Percentiles rank a stretch among this genome's conserved stretches.
Evolutionary conservation across 176 grass and related monocot genomes (phyloP).

Genomic region (Eremochloa ophiuroides): DNA sequence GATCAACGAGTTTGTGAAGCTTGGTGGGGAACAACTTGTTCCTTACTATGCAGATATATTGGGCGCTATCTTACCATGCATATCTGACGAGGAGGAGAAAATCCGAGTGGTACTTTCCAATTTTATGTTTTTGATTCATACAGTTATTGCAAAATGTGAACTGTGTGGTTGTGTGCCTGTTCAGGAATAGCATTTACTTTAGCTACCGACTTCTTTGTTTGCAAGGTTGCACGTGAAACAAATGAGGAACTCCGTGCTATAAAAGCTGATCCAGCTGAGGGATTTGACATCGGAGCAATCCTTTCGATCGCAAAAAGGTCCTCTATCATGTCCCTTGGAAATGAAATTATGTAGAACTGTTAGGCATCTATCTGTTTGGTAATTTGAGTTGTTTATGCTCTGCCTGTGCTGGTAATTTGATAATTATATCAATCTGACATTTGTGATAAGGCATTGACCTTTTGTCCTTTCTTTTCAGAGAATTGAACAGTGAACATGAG

Average conservation of each 20-base stretch:
- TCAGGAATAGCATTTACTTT: not conserved
- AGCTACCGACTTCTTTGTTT: constrained; percentile 34
- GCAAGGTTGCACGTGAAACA: constrained; percentile 96
- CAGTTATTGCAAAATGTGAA: constrained; percentile 15
- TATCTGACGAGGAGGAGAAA: constrained; percentile 97
- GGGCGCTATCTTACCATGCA: constrained; percentile 94
- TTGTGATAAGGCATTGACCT: not conserved
- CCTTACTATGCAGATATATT: constrained; percentile 98
- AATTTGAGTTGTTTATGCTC: too few species aligned
- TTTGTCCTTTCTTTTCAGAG: constrained; percentile 46
- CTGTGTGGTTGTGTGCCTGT: not conserved
- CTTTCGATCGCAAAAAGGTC: constrained; percentile 87
- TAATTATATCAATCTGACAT: not conserved
- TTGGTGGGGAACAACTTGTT: constrained; percentile 96
- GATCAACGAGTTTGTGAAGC: constrained; percentile 99
- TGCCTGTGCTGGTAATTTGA: not conserved
- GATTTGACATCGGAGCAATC: constrained; percentile 89
- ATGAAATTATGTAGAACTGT: not conserved
- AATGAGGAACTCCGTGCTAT: constrained; percentile 95
- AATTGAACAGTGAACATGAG: constrained; percentile 85
- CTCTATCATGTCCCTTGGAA: constrained; percentile 1
- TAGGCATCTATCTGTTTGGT: not conserved
- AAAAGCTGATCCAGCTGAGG: constrained; percentile 80
- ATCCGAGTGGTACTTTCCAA: constrained; percentile 75
- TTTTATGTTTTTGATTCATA: constrained; percentile 22